phyloP scores from a whole-genome alignment of 805 yeast genomes.

The Isabelozyma gotoi region DNA sequence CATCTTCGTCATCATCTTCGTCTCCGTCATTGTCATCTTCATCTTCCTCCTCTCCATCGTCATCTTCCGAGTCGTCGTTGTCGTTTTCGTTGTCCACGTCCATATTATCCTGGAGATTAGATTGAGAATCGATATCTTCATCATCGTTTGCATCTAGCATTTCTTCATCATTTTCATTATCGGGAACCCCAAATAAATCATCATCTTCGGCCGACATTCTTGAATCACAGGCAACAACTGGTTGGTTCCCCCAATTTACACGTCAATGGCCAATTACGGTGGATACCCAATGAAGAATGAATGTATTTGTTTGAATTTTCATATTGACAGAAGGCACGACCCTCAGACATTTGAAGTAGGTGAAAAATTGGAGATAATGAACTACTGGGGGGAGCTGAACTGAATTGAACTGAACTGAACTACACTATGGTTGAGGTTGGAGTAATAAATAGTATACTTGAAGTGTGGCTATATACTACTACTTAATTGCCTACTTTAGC shows the following conservation, averaged over 20 bases:
- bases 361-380: too few relatives aligned
- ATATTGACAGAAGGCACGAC: conserved; percentile 10
- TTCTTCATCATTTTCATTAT: conserved; percentile 10
- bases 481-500: conserved; percentile 1
- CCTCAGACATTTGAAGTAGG: conserved; percentile 23
- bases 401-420: too few relatives aligned
- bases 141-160: conserved; percentile 14
- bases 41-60: conserved; percentile 23
- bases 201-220: conserved; percentile 20
- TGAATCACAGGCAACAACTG: too few relatives aligned
- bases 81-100: conserved; percentile 20
- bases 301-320: not conserved
- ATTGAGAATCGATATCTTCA: conserved; percentile 14
- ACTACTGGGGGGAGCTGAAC: too few relatives aligned
- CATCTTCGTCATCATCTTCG: conserved; percentile 16
- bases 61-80: conserved; percentile 26
- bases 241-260: too few relatives aligned
- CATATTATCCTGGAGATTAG: conserved; percentile 17
- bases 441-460: conserved; percentile 11
- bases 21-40: conserved; percentile 16
- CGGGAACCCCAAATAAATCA: conserved; percentile 23
- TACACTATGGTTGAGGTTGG: conserved; percentile 34
- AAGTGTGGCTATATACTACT: conserved; percentile 17
- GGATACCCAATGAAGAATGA: too few relatives aligned
- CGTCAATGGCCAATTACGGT: too few relatives aligned